Conservation (phyloP, 192 early-diverging fungal genomes). For the Entrophospora sp. region DNA sequence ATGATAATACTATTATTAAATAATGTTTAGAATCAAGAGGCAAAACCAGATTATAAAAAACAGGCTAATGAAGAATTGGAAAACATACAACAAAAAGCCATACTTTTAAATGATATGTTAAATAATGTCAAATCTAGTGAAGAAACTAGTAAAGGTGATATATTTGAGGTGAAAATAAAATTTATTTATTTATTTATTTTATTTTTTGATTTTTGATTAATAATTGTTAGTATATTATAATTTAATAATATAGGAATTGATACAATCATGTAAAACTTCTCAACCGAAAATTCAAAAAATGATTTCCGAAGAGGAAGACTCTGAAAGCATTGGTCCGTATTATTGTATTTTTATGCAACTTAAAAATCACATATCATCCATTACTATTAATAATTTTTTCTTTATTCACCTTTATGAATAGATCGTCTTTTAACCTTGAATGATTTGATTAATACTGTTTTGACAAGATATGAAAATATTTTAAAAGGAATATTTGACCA, state of each 20-base stretch:
- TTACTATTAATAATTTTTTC: neutral
- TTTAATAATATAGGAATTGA: slow-evolving; percentile 47
- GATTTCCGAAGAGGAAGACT: slow-evolving; percentile 63
- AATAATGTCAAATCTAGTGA: slow-evolving; percentile 55
- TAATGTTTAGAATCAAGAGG: slow-evolving; percentile 35
- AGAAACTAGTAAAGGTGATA: slow-evolving; percentile 37
- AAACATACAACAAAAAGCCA: slow-evolving; percentile 66
- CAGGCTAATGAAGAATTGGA: slow-evolving; percentile 75
- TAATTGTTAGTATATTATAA: neutral
- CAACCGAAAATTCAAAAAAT: slow-evolving; percentile 68
- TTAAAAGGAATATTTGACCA: slow-evolving; percentile 34
- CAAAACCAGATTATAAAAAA: slow-evolving; percentile 80
- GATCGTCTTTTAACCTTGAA: slow-evolving; percentile 63
- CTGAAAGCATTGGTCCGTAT: slow-evolving; percentile 61
- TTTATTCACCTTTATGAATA: neutral
- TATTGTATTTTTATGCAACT: neutral
- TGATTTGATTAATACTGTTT: slow-evolving; percentile 70
- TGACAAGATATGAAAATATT: slow-evolving; percentile 59
- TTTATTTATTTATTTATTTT: neutral
- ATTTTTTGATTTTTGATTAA: neutral
- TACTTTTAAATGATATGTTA: slow-evolving; percentile 73
- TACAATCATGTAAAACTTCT: slow-evolving; percentile 53
- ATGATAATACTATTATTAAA: neutral
- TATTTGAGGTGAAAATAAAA: slow-evolving; percentile 30
- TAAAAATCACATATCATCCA: too few species aligned